Evolutionary conservation across 805 yeast genomes (phyloP).

Genomic region (Debaryomyces hansenii): DNA sequence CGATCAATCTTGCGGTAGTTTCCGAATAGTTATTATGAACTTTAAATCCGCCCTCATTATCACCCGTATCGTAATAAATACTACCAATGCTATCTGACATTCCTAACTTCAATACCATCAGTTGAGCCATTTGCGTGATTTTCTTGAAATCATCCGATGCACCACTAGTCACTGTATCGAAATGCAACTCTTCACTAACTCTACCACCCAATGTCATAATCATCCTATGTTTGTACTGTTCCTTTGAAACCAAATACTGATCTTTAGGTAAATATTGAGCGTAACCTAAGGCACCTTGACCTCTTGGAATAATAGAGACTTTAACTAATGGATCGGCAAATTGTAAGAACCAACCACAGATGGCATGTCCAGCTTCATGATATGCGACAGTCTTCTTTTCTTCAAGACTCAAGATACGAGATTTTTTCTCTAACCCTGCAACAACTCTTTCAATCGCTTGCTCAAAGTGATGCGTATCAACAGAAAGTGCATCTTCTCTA

Average conservation of each 20-base stretch:
- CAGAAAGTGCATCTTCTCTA: constrained; percentile 61
- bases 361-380: constrained; percentile 97
- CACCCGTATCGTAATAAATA: constrained; percentile 53
- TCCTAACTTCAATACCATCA: constrained; percentile 86
- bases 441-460: constrained; percentile 91
- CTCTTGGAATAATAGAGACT: constrained; percentile 93
- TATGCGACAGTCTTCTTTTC: constrained; percentile 87
- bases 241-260: constrained; percentile 71
- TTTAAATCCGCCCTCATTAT: constrained; percentile 49
- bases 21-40: constrained; percentile 69
- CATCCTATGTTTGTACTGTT: constrained; percentile 81
- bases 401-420: constrained; percentile 72
- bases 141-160: constrained; percentile 92
- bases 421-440: constrained; percentile 89
- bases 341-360: constrained; percentile 89
- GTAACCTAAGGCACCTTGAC: constrained; percentile 93
- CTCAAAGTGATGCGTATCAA: constrained; percentile 76
- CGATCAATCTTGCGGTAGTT: constrained; percentile 65
- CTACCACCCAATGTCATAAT: constrained; percentile 94
- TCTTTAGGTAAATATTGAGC: constrained; percentile 94
- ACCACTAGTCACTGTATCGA: constrained; percentile 85
- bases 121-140: constrained; percentile 83
- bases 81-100: constrained; percentile 83
- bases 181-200: constrained; percentile 87
- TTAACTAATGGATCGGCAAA: constrained; percentile 89